A percentile compares a stretch with the other conserved stretches of the same genome.
These are phyloP conservation scores for Ustilago lituana DNA, from an alignment of 1,284 basidiomycete species.

Conservation along the genomic window DNA sequence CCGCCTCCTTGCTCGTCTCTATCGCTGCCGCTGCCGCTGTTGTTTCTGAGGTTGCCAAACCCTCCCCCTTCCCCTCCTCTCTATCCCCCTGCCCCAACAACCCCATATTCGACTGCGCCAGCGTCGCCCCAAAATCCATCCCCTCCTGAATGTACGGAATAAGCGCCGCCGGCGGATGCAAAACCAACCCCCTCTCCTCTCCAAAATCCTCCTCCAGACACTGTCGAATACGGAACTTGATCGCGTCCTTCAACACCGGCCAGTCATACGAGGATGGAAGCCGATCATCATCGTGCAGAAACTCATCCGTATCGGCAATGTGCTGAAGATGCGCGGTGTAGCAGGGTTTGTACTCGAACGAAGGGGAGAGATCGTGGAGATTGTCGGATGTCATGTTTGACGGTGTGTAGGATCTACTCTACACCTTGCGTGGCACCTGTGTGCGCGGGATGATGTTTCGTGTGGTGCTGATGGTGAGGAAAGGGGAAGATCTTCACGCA, in stretches of 20 bases:
- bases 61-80: no score
- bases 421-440: no score
- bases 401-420: no score
- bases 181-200: neutral
- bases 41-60: no score
- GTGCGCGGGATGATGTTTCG: neutral
- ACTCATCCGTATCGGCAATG: conserved; percentile 42
- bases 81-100: no score
- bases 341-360: conserved; percentile 6
- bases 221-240: conserved; percentile 28
- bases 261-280: conserved; percentile 26
- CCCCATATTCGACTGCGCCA: no score
- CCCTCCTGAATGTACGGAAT: conserved; percentile 10
- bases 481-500: neutral
- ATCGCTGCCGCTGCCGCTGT: neutral
- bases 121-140: neutral
- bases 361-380: conserved; percentile 3
- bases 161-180: conserved; percentile 26
- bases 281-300: conserved; percentile 14
- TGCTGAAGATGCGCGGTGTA: conserved; percentile 25
- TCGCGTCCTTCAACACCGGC: conserved; percentile 36
- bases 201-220: conserved; percentile 22
- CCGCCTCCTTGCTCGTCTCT: no score
- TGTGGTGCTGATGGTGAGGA: neutral
- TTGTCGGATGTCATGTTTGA: conserved; percentile 22